phyloP scores from a whole-genome alignment of 2,329 filamentous ascomycete species.

The Amesomyces nigricolor region DNA sequence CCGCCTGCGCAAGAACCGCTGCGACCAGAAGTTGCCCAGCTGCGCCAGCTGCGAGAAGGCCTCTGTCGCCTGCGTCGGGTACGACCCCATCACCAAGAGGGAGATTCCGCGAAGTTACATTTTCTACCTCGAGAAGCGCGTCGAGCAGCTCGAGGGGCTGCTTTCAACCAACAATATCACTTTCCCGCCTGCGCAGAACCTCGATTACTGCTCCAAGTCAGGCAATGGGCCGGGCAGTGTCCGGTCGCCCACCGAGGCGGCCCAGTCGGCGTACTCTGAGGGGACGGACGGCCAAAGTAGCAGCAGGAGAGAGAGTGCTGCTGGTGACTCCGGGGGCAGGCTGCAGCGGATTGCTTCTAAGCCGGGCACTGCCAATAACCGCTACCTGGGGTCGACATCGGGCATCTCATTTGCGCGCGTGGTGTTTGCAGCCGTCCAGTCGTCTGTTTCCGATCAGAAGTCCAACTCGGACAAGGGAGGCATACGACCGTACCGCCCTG shows the following conservation, averaged over 20 bases:
- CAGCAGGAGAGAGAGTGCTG: constrained; percentile 40
- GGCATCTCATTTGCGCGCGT: constrained; percentile 93
- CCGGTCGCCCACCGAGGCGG: constrained; percentile 33
- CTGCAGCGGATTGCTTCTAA: constrained; percentile 63
- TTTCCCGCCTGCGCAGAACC: constrained; percentile 65
- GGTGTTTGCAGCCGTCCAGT: constrained; percentile 88
- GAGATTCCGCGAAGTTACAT: constrained; percentile 95
- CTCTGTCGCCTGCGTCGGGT: constrained; percentile 85
- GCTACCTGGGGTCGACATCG: constrained; percentile 77
- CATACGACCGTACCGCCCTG: constrained; percentile 52
- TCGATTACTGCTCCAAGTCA: constrained; percentile 57
- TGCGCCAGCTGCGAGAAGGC: constrained; percentile 92
- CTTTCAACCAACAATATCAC: constrained; percentile 63
- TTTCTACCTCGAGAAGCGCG: constrained; percentile 84
- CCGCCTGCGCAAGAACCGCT: constrained; percentile 85
- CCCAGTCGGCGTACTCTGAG: constrained; percentile 29
- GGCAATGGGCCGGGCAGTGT: constrained; percentile 34
- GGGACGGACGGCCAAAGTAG: constrained; percentile 22
- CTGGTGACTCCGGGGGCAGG: constrained; percentile 51
- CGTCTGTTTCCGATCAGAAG: constrained; percentile 57
- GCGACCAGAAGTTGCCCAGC: constrained; percentile 86
- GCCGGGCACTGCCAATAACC: constrained; percentile 61
- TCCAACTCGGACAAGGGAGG: constrained; percentile 63
- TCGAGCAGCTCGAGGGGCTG: constrained; percentile 75
- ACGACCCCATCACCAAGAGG: constrained; percentile 92